These are phyloP conservation scores for Helminthosporium solani DNA, from an alignment of 2,329 filamentous ascomycete species.

Conservation along the genomic window DNA sequence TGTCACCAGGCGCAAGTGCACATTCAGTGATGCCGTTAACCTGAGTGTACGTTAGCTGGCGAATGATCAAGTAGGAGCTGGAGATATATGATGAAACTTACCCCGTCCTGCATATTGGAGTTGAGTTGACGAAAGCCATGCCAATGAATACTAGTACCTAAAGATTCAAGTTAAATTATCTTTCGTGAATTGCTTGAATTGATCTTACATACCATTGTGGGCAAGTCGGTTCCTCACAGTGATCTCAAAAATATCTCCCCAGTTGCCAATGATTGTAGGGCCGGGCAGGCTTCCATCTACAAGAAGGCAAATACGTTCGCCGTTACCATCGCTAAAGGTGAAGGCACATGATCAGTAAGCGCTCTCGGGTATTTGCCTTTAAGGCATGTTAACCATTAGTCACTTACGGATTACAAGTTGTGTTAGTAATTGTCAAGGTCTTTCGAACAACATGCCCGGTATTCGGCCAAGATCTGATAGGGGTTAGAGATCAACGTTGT, in stretches of 20 bases:
- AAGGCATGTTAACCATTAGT: slow-evolving; percentile 33
- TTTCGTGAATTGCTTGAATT: too few species aligned
- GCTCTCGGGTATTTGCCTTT: slow-evolving; percentile 3
- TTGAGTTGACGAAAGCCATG: slow-evolving; percentile 61
- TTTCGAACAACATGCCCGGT: slow-evolving; percentile 39
- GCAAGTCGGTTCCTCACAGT: slow-evolving; percentile 57
- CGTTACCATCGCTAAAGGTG: neutral
- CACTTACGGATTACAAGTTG: slow-evolving; percentile 39
- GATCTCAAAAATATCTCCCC: slow-evolving; percentile 34
- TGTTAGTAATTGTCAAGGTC: slow-evolving; percentile 43
- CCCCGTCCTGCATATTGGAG: slow-evolving; percentile 59
- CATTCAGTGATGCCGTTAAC: slow-evolving; percentile 26
- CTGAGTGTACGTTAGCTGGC: neutral
- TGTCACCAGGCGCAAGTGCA: slow-evolving; percentile 52
- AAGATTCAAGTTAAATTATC: too few species aligned
- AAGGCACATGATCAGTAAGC: neutral
- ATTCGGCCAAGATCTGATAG: slow-evolving; percentile 21
- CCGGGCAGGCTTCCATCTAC: slow-evolving; percentile 58
- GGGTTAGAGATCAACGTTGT: neutral
- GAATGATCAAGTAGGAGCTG: too few species aligned
- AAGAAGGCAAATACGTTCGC: slow-evolving; percentile 38
- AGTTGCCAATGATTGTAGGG: slow-evolving; percentile 56
- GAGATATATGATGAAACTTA: slow-evolving; percentile 21
- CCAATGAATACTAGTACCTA: slow-evolving; percentile 65
- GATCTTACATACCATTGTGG: too few species aligned